Conservation (phyloP, 768 basidiomycete species). For the Daedalea quercina region DNA sequence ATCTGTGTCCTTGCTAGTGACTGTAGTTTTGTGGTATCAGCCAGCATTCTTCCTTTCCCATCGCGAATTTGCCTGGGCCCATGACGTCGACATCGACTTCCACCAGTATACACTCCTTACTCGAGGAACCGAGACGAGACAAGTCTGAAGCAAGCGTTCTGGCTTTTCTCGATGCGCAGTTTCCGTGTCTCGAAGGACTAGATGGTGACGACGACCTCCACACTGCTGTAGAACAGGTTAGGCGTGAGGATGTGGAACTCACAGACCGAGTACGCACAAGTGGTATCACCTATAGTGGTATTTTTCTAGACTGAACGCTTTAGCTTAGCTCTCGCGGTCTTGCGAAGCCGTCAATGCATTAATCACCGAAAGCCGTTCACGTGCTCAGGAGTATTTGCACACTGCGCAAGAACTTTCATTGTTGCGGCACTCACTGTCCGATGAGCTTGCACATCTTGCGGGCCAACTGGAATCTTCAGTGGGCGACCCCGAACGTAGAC, state of each 20-base stretch:
- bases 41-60: too few species aligned
- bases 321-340: slow-evolving; percentile 56
- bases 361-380: slow-evolving; percentile 40
- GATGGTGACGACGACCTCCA: slow-evolving; percentile 37
- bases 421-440: slow-evolving; percentile 69
- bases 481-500: slow-evolving; percentile 36
- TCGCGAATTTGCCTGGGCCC: neutral
- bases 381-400: slow-evolving; percentile 43
- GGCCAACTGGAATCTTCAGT: slow-evolving; percentile 56
- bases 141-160: slow-evolving; percentile 29
- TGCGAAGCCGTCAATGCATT: slow-evolving; percentile 38
- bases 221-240: slow-evolving; percentile 39
- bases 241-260: slow-evolving; percentile 21
- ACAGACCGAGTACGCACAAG: slow-evolving; percentile 21
- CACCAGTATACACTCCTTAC: slow-evolving; percentile 39
- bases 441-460: slow-evolving; percentile 67
- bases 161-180: slow-evolving; percentile 37
- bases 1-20: too few species aligned
- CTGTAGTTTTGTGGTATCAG: too few species aligned
- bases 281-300: neutral
- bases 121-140: slow-evolving; percentile 38
- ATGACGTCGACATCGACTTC: slow-evolving; percentile 13
- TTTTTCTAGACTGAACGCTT: slow-evolving; percentile 18
- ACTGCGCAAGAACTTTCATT: slow-evolving; percentile 70
- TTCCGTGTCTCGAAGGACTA: slow-evolving; percentile 32